Percentiles rank a stretch among this genome's conserved stretches.
These are phyloP conservation scores for Musa balbisiana DNA, from an alignment of 202 grass and related monocot genomes.

Conservation along the genomic window DNA sequence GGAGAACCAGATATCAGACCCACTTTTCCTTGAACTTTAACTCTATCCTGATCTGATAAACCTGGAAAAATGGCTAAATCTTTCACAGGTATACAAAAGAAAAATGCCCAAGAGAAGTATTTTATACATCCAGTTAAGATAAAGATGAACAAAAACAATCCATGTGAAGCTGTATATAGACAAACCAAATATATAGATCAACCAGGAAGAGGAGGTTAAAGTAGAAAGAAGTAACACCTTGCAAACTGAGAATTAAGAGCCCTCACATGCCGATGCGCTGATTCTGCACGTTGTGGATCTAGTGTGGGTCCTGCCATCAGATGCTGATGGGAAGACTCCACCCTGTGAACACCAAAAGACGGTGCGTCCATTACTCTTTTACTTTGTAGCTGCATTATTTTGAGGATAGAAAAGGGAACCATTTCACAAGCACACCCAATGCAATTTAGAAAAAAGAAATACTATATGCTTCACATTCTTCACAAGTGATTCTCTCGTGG, in stretches of 20 bases:
- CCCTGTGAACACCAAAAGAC: conserved; percentile 70
- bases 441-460: background rate
- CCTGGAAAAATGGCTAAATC: too few species aligned
- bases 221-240: conserved; percentile 29
- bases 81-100: background rate
- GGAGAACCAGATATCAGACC: too few species aligned
- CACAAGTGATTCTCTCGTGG: background rate
- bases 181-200: background rate
- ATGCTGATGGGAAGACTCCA: conserved; percentile 69
- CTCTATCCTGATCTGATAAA: too few species aligned
- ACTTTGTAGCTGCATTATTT: conserved; percentile 49
- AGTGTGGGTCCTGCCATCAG: conserved; percentile 43
- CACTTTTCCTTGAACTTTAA: too few species aligned
- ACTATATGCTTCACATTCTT: background rate
- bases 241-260: conserved; percentile 90
- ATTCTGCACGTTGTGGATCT: conserved; percentile 45
- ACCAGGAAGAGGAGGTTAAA: background rate
- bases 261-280: conserved; percentile 56
- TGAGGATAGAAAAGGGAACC: conserved; percentile 5
- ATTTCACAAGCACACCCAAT: conserved; percentile 17
- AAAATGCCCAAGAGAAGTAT: background rate
- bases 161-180: background rate
- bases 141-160: too few species aligned
- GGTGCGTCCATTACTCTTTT: conserved; percentile 67
- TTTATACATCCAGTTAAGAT: too few species aligned